These are phyloP conservation scores for Kuraishia hungarica DNA, from an alignment of 805 yeast genomes.

Conservation along the genomic window DNA sequence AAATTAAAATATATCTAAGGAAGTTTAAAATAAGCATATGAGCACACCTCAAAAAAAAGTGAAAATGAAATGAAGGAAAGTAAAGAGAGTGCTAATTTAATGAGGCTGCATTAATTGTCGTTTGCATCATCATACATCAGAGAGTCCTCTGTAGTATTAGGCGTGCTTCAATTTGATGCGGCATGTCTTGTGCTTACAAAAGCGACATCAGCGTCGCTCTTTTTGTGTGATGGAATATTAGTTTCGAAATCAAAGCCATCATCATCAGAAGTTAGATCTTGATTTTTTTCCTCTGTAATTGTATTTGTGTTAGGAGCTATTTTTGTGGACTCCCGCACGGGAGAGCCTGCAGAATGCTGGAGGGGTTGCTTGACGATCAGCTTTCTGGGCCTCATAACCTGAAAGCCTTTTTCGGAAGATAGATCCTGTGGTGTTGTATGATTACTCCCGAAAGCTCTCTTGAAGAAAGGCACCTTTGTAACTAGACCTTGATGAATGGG, in stretches of 20 bases:
- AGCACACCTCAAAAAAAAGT: no score
- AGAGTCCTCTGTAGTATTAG: not conserved
- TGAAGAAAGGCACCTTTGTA: not conserved
- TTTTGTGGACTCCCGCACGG: not conserved
- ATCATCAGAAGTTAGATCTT: not conserved
- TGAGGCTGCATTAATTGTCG: not conserved
- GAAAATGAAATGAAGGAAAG: no score
- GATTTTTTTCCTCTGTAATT: not conserved
- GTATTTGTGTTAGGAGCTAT: not conserved
- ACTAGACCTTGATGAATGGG: not conserved
- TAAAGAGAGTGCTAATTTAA: not conserved
- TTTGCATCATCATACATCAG: not conserved
- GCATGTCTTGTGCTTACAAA: not conserved
- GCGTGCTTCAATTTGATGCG: not conserved
- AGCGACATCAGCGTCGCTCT: not conserved
- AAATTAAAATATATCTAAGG: not conserved
- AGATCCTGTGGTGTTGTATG: not conserved
- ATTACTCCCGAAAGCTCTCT: not conserved
- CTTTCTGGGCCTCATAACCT: constrained; percentile 21
- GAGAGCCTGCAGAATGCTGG: not conserved
- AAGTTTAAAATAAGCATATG: not conserved
- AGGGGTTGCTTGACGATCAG: constrained; percentile 5
- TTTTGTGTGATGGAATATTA: not conserved
- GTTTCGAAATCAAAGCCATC: not conserved
- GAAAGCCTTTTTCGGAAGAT: constrained; percentile 12